Evolutionary conservation across 2,329 filamentous ascomycete genomes (phyloP), one percentile per base, ranked within the genome.

Genomic region (Parascedosporium putredinis): DNA sequence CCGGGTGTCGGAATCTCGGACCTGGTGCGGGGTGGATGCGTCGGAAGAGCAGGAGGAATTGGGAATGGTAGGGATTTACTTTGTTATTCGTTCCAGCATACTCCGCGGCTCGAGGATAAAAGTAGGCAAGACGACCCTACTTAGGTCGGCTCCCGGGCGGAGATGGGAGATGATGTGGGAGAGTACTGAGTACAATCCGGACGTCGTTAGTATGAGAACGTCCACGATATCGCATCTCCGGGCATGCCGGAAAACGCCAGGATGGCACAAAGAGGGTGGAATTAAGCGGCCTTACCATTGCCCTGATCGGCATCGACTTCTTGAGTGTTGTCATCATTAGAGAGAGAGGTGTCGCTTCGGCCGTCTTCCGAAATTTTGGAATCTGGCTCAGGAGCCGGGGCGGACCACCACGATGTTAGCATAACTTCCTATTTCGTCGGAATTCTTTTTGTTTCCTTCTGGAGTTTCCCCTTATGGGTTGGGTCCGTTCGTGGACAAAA

Each of bases 51-150:
- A 29, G 47, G 29, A 46, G 24, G 31, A 31, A n/a, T 23, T 10
- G 10, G 4, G 31, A 8, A 33, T 24, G 8, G 23, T 18, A 47
- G 14, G 29, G 16, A 43, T 81, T 57, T 72, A 95, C 90, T 98
- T 98, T 61, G 93, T 98, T 65, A 98, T 98, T 59, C 93, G 82
- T 70, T 98, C 93, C 59, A 98, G 73, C 93, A 98, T 98, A 59
- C 90, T 96, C 62, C 90, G 83, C 22, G 93, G 93, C 67, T 98
- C 93, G 58, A 98, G 81, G 61, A 98, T 98, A 66, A 98, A 98
- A 45, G 93, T 98, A 36, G 93, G 93, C 51, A 98, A 75, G 31
- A 93, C 91, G 54, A 98, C 90, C 59, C 91, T 81, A 68, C 89
- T 95, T 58, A 98, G 74, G 66, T 98, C 93, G 60, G 93, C 93